Evolutionary conservation across 139 green algal genomes (phyloP).

Genomic region (Micractinium conductrix): DNA sequence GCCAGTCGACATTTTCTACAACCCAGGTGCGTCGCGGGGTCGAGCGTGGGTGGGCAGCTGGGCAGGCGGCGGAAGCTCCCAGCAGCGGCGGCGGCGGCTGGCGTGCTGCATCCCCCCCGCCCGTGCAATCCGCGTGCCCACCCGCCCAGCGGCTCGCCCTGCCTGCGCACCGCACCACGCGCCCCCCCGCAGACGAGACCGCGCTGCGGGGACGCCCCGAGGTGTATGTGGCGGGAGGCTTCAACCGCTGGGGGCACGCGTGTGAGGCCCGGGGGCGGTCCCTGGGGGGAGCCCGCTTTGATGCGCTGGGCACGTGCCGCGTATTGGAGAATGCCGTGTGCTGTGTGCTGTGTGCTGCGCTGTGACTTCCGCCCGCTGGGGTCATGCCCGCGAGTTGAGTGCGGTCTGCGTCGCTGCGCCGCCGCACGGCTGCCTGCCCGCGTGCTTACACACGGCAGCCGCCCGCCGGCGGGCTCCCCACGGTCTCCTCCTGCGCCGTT

Average conservation of each 20-base stretch:
- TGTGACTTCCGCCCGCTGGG: neutral
- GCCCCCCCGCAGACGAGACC: slow-evolving; percentile 57
- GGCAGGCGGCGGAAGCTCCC: too few relatives aligned
- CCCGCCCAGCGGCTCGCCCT: too few relatives aligned
- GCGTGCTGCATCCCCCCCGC: too few relatives aligned
- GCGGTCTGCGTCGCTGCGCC: neutral
- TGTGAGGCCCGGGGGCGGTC: neutral
- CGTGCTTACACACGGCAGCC: neutral
- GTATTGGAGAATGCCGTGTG: too few relatives aligned
- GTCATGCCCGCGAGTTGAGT: neutral
- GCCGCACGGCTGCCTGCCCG: neutral
- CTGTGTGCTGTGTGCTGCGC: too few relatives aligned
- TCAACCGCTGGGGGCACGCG: slow-evolving; percentile 85
- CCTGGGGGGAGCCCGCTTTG: neutral
- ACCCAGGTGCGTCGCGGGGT: slow-evolving; percentile 84
- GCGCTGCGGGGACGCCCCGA: slow-evolving; percentile 79
- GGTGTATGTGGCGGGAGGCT: slow-evolving; percentile 82
- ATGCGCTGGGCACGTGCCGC: neutral
- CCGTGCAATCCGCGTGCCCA: too few relatives aligned
- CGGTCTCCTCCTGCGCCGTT: neutral
- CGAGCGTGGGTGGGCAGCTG: too few relatives aligned
- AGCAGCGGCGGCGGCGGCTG: too few relatives aligned
- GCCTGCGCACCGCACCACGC: too few relatives aligned
- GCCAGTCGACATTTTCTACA: slow-evolving; percentile 90
- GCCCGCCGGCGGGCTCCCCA: neutral